Conservation (phyloP, 2,329 filamentous ascomycete species). For the Colletotrichum costaricense region DNA sequence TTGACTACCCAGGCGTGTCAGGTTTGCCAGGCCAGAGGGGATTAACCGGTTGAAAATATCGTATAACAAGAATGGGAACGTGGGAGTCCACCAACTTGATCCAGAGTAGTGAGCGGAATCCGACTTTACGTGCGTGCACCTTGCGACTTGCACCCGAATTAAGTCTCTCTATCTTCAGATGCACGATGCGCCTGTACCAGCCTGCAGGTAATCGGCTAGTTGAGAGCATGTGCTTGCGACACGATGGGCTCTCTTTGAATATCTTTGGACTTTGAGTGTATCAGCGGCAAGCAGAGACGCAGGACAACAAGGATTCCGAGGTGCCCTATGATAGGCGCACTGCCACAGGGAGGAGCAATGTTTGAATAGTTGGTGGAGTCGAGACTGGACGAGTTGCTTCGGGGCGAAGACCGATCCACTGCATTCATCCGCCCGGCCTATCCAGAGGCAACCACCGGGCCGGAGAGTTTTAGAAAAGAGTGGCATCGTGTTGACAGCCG, state of each 20-base stretch:
- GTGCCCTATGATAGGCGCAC: not conserved
- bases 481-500: slow-evolving; percentile 12
- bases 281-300: not conserved
- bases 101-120: not conserved
- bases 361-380: not conserved
- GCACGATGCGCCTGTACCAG: not conserved
- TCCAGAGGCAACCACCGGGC: not conserved
- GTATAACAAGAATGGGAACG: not conserved
- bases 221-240: slow-evolving; percentile 9
- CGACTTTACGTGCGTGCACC: not conserved
- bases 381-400: not conserved
- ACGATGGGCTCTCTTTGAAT: not conserved
- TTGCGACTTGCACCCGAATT: not conserved
- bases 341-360: not conserved
- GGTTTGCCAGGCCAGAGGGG: too few relatives aligned
- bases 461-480: not conserved
- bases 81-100: not conserved
- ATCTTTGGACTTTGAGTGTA: not conserved
- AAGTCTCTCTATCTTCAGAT: not conserved
- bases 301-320: not conserved
- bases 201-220: not conserved
- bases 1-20: not conserved
- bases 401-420: not conserved
- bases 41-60: not conserved
- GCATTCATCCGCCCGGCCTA: not conserved